These are phyloP conservation scores for Glaciozyma antarctica DNA, from an alignment of 768 basidiomycete genomes.

Conservation along the genomic window DNA sequence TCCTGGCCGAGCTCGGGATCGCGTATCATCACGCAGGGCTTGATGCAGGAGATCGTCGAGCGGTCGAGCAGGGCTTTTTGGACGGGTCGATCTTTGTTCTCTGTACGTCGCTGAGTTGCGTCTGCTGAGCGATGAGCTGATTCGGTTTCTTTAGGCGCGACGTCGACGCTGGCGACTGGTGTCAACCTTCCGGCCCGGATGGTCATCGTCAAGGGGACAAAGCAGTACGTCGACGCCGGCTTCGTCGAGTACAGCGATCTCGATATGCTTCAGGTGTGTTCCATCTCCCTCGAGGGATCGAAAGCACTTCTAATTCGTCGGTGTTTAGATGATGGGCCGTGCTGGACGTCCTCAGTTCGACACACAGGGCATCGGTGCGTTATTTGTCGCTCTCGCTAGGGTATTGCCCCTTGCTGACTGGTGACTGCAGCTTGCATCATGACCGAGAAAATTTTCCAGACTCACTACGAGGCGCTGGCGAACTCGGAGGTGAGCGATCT, in stretches of 20 bases:
- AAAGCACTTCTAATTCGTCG: background rate
- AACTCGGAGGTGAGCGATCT: conserved; percentile 15
- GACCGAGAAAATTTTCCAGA: conserved; percentile 62
- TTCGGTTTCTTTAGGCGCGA: conserved; percentile 19
- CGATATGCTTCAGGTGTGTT: conserved; percentile 60
- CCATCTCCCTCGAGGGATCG: background rate
- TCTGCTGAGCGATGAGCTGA: background rate
- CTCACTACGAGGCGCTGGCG: conserved; percentile 59
- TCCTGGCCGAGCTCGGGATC: conserved; percentile 61
- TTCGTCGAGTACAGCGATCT: conserved; percentile 80
- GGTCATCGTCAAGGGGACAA: conserved; percentile 81
- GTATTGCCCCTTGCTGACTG: background rate
- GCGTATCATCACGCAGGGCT: conserved; percentile 90
- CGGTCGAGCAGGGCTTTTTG: conserved; percentile 64
- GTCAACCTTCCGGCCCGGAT: conserved; percentile 93
- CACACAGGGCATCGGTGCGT: conserved; percentile 61
- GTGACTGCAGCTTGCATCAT: conserved; percentile 48
- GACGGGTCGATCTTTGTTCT: conserved; percentile 44
- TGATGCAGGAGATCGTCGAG: conserved; percentile 57
- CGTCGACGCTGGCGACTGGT: conserved; percentile 84
- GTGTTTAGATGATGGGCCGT: conserved; percentile 74
- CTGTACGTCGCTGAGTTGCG: conserved; percentile 46
- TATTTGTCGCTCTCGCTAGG: background rate
- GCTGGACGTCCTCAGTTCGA: conserved; percentile 46
- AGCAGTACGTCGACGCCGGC: conserved; percentile 52